A percentile compares a stretch with the other conserved stretches of the same genome.
Conservation (phyloP, 116 monocot genomes). For the Cymodocea nodosa region DNA sequence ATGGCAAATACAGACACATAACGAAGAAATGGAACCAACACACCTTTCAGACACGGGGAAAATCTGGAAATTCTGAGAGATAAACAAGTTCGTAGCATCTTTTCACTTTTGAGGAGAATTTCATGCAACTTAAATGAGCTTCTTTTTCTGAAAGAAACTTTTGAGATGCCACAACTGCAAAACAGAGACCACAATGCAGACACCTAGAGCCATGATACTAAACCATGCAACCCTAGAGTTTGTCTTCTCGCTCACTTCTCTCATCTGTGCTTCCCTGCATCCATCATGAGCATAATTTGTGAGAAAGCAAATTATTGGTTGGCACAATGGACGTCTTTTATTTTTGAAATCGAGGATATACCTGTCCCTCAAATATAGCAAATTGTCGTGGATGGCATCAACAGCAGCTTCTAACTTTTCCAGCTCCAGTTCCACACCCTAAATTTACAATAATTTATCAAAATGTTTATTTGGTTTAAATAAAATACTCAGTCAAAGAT, state of each 20-base stretch:
- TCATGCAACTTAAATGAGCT: constrained; percentile 35
- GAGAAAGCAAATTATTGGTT: background rate
- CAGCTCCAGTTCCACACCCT: constrained; percentile 73
- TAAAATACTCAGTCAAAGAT: no score
- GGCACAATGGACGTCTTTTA: background rate
- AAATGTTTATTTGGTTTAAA: no score
- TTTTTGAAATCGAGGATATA: background rate
- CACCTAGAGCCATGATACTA: constrained; percentile 42
- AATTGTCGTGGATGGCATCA: constrained; percentile 55
- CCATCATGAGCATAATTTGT: background rate
- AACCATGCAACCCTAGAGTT: constrained; percentile 58
- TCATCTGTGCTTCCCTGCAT: constrained; percentile 59
- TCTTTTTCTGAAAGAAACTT: constrained; percentile 49
- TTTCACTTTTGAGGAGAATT: background rate
- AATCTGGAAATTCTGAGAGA: no score
- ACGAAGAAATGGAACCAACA: no score
- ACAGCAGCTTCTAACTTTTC: constrained; percentile 47
- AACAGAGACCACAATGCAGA: constrained; percentile 35
- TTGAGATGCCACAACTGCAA: constrained; percentile 57
- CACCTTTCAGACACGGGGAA: no score
- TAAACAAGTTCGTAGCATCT: background rate
- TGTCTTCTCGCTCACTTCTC: constrained; percentile 56
- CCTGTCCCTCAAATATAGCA: constrained; percentile 50
- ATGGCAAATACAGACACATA: no score
- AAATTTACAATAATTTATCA: no score